phyloP scores from a whole-genome alignment of 2,329 filamentous ascomycete species.

The Aspergillus floridensis region DNA sequence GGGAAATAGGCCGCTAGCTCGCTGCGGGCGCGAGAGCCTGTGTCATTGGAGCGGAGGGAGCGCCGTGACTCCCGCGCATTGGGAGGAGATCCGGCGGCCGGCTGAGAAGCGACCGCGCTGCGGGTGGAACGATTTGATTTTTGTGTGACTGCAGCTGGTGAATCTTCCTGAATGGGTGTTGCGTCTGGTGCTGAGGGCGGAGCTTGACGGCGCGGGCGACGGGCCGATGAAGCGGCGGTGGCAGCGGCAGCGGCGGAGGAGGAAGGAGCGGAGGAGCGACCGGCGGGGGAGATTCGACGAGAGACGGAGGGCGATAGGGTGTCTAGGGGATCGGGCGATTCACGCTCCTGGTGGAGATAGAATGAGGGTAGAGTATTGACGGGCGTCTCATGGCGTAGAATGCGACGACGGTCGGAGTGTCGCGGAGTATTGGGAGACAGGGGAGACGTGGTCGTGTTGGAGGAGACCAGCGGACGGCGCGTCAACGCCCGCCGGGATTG shows the following conservation, averaged over 20 bases:
- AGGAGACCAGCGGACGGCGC: slow-evolving; percentile 5
- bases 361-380: slow-evolving; percentile 15
- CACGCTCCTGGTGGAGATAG: slow-evolving; percentile 22
- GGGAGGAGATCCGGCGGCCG: slow-evolving; percentile 6
- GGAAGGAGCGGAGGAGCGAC: slow-evolving; percentile 10
- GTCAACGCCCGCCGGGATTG: slow-evolving; percentile 3
- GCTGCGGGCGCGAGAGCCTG: slow-evolving; percentile 79
- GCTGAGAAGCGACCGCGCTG: not conserved
- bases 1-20: slow-evolving; percentile 88
- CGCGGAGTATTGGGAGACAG: not conserved
- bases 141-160: not conserved
- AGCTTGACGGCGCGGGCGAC: slow-evolving; percentile 4
- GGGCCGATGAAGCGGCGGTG: slow-evolving; percentile 16
- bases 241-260: not conserved
- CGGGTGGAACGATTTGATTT: not conserved
- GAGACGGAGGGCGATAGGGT: slow-evolving; percentile 19
- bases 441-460: not conserved
- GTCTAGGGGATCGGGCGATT: slow-evolving; percentile 30
- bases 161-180: not conserved
- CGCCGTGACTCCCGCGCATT: slow-evolving; percentile 54
- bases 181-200: not conserved
- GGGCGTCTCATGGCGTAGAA: slow-evolving; percentile 19
- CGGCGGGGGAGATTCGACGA: slow-evolving; percentile 7
- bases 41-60: slow-evolving; percentile 81
- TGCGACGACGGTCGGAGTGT: slow-evolving; percentile 13